Evolutionary conservation across 371 early-diverging fungal species (phyloP).

Genomic region (Actinomortierella wolfii): DNA sequence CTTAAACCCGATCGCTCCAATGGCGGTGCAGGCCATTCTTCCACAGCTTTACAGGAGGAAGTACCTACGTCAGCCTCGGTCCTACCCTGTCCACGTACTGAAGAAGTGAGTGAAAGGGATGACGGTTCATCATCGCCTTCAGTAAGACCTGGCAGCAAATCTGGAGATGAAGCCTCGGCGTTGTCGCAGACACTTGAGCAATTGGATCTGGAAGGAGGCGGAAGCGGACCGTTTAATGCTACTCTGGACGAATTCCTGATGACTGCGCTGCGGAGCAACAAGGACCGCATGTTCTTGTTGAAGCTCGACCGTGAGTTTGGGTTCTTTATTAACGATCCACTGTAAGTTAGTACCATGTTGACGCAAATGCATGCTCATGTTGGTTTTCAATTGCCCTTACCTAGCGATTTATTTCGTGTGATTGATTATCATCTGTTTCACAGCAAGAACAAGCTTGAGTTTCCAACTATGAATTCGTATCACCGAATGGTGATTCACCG

Average conservation of each 20-base stretch:
- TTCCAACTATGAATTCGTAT: slow-evolving; percentile 79
- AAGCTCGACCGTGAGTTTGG: slow-evolving; percentile 73
- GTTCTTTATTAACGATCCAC: slow-evolving; percentile 63
- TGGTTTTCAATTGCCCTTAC: neutral
- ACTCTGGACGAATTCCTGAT: slow-evolving; percentile 66
- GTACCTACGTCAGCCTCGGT: too few species aligned
- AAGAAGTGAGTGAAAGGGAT: too few species aligned
- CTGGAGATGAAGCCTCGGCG: neutral
- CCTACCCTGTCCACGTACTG: too few species aligned
- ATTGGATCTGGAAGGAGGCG: slow-evolving; percentile 24
- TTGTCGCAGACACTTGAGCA: slow-evolving; percentile 13
- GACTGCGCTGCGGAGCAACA: slow-evolving; percentile 70
- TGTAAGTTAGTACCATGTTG: slow-evolving; percentile 47
- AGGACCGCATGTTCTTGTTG: slow-evolving; percentile 74
- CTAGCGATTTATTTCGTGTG: too few species aligned
- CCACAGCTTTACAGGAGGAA: too few species aligned
- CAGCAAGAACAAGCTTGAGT: slow-evolving; percentile 65
- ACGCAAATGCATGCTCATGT: slow-evolving; percentile 2
- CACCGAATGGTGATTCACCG: slow-evolving; percentile 78
- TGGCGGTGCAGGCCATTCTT: too few species aligned
- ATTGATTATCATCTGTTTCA: neutral
- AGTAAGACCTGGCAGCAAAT: too few species aligned
- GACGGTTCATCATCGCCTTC: too few species aligned
- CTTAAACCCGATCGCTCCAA: too few species aligned
- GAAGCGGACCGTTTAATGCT: slow-evolving; percentile 15